Percentiles rank a stretch among this genome's conserved stretches.
Conservation (phyloP, 495 filamentous ascomycete genomes). For the Amphirosellinia nigrospora region DNA sequence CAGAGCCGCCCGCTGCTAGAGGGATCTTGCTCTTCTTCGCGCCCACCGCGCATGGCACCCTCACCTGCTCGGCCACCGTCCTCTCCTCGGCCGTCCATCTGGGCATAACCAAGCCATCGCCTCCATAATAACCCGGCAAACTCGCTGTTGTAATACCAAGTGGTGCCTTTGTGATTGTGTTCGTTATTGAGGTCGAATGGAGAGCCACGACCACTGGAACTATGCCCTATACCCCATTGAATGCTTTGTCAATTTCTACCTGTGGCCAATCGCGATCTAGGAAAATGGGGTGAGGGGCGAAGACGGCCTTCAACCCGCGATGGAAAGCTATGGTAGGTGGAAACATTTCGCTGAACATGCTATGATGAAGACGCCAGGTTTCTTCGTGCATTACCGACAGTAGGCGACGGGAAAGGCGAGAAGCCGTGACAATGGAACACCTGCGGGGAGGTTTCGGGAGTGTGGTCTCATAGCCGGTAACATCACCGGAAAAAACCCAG, state of each 20-base stretch:
- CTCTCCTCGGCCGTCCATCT: constrained; percentile 64
- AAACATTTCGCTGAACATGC: constrained; percentile 96
- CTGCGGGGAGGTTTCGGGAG: constrained; percentile 75
- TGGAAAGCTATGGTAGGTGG: constrained; percentile 83
- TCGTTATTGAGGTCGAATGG: constrained; percentile 81
- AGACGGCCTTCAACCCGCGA: constrained; percentile 94
- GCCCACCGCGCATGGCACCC: constrained; percentile 63
- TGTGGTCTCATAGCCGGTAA: constrained; percentile 80
- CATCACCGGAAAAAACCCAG: constrained; percentile 84
- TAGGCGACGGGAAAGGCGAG: constrained; percentile 79
- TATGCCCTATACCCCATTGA: constrained; percentile 87
- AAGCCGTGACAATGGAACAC: constrained; percentile 82
- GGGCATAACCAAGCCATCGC: constrained; percentile 84
- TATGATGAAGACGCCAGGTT: constrained; percentile 75
- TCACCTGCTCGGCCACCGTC: constrained; percentile 71
- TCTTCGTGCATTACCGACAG: constrained; percentile 89
- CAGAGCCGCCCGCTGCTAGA: constrained; percentile 79
- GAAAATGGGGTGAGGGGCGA: constrained; percentile 88
- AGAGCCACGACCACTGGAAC: constrained; percentile 68
- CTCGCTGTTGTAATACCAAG: constrained; percentile 93
- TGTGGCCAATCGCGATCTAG: constrained; percentile 81
- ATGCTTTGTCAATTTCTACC: constrained; percentile 74
- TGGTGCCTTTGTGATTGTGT: constrained; percentile 87
- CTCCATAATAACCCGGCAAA: constrained; percentile 85
- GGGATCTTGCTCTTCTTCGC: constrained; percentile 66